phyloP scores from a whole-genome alignment of 2,329 filamentous ascomycete species.

The Alternaria arborescens region DNA sequence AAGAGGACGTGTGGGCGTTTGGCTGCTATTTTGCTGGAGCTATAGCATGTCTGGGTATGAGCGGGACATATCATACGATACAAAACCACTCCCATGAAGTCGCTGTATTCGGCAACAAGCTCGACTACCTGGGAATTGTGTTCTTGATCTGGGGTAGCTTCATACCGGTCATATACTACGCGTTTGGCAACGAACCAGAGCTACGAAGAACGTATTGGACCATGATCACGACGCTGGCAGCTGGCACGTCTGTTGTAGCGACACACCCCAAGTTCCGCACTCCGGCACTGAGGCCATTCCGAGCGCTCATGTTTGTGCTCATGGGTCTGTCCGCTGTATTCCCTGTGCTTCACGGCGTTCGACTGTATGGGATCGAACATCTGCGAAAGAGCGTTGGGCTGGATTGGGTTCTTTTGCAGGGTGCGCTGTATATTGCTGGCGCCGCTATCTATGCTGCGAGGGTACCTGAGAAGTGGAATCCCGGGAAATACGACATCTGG shows the following conservation, averaged over 20 bases:
- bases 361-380: slow-evolving; percentile 70
- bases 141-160: slow-evolving; percentile 90
- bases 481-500: slow-evolving; percentile 86
- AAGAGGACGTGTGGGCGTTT: slow-evolving; percentile 50
- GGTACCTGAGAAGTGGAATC: slow-evolving; percentile 81
- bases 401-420: slow-evolving; percentile 80
- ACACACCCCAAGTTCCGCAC: slow-evolving; percentile 85
- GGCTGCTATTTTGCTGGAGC: slow-evolving; percentile 53
- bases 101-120: slow-evolving; percentile 84
- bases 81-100: slow-evolving; percentile 83
- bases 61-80: slow-evolving; percentile 80
- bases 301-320: slow-evolving; percentile 87
- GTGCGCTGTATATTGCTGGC: slow-evolving; percentile 83
- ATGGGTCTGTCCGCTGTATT: slow-evolving; percentile 86
- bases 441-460: slow-evolving; percentile 86
- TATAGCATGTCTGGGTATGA: slow-evolving; percentile 57
- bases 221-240: slow-evolving; percentile 79
- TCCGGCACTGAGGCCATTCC: slow-evolving; percentile 82
- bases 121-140: slow-evolving; percentile 96
- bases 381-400: slow-evolving; percentile 80
- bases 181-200: slow-evolving; percentile 66
- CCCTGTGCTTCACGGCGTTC: slow-evolving; percentile 80
- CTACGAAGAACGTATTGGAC: slow-evolving; percentile 77
- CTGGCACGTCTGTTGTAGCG: slow-evolving; percentile 79
- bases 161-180: slow-evolving; percentile 77